Evolutionary conservation across 2,329 filamentous ascomycete species (phyloP), one percentile per base, ranked within the genome.

Genomic region (Penicillium sp.): DNA sequence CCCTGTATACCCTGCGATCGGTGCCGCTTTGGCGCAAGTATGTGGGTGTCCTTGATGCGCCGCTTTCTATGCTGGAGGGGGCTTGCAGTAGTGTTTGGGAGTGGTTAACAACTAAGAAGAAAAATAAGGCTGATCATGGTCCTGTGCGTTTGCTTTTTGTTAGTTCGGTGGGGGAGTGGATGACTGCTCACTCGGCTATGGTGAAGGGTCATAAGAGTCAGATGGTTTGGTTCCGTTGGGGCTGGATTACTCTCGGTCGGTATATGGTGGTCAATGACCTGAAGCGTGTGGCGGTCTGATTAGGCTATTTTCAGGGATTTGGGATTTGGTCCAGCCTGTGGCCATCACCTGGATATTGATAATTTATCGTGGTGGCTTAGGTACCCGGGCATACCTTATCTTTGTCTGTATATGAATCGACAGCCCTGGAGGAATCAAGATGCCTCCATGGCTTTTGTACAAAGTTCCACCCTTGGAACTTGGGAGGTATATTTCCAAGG

Each of bases 171-270:
- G 64, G 70, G 4, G 76, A 77, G 45, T 81, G 85, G 54, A 75
- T 84, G 53, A 79, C 77, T 24, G 91, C 88, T 6, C 85, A 90
- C 73, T 77, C 74, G 44, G 90, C 93, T 26, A 98, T 98, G 93
- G 89, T 87, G 1, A 77, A 79, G 44, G 91, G 87, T 23, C 93
- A 98, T 73, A 77, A 82, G 71, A 96, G 89, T 68, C 93, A 98
- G 77, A 98, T 98, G 93, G 81, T 87, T 29, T 98, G 93, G 93
- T 98, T 97, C 65, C 81, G 93, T 6, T 97, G 89, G 80, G 88
- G 89, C 2, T 98, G 90, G 89, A 95, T 98, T 63, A 78, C 81
- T 0, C 66, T 95, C 47, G 93, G 89, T 61, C 77, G 93, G 50
- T 98, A 97, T 71, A 97, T 98, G 93, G 79, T 89, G 47, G 79